Percentiles rank a stretch among this genome's conserved stretches.
Conservation (phyloP, 139 green algal species). For the Pseudopediastrum boryanum region DNA sequence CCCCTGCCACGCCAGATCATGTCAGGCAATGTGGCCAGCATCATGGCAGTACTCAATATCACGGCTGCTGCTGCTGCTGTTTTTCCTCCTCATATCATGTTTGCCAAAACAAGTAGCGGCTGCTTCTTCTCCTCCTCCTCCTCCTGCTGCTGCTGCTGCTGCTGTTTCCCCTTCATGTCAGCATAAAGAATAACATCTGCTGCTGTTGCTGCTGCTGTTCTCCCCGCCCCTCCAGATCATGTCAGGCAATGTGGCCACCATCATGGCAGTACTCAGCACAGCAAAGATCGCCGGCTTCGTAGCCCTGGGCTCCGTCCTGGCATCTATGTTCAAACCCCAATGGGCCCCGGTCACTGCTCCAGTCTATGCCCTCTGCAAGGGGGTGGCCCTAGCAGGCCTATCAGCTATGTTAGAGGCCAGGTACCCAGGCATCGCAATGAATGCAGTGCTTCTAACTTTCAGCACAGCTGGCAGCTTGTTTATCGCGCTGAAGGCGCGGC, state of each 20-base stretch:
- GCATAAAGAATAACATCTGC: no score
- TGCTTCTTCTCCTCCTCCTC: no score
- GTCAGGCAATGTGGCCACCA: constrained; percentile 37
- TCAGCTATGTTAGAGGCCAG: background rate
- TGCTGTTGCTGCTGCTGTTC: no score
- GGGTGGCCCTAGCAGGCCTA: constrained; percentile 51
- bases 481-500: constrained; percentile 28
- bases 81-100: no score
- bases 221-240: constrained; percentile 54
- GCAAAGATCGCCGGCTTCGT: constrained; percentile 52
- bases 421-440: constrained; percentile 51
- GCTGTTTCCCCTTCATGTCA: no score
- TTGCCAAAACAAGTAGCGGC: no score
- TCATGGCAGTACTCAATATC: constrained; percentile 29
- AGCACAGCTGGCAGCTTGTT: constrained; percentile 59
- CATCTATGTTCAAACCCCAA: constrained; percentile 64
- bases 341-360: constrained; percentile 44
- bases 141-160: no score
- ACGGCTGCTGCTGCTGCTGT: no score
- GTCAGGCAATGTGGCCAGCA: constrained; percentile 23
- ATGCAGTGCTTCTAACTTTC: constrained; percentile 57
- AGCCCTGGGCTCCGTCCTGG: constrained; percentile 40
- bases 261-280: constrained; percentile 25
- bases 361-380: constrained; percentile 53
- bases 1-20: no score